Percentiles rank a stretch among this genome's conserved stretches.
These are phyloP conservation scores for Aureobasidium namibiae DNA, from an alignment of 2,329 filamentous ascomycete species.

Conservation along the genomic window DNA sequence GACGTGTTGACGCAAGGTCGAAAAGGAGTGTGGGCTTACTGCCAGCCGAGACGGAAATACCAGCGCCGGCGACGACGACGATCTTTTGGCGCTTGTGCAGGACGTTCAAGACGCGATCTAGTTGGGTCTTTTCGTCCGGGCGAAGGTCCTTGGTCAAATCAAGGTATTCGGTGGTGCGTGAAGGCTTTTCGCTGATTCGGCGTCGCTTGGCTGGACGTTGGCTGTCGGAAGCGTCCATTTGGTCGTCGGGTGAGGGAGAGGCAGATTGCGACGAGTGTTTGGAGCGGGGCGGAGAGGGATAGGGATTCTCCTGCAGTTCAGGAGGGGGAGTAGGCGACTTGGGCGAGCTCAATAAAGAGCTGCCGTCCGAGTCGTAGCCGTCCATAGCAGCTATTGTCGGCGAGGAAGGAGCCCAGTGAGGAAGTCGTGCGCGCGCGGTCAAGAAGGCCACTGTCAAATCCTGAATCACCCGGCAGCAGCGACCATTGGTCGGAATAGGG, in stretches of 20 bases:
- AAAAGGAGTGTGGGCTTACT: conserved; percentile 47
- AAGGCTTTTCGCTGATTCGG: conserved; percentile 54
- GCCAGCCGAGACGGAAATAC: conserved; percentile 92
- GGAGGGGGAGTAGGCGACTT: conserved; percentile 29
- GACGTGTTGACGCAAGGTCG: conserved; percentile 15
- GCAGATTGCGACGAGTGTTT: conserved; percentile 38
- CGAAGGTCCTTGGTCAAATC: conserved; percentile 55
- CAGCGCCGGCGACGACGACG: conserved; percentile 90
- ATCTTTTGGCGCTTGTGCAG: conserved; percentile 90
- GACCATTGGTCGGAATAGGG: not conserved
- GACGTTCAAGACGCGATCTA: conserved; percentile 64
- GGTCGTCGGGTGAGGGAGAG: conserved; percentile 37
- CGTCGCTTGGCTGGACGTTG: conserved; percentile 69
- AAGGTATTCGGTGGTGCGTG: conserved; percentile 74
- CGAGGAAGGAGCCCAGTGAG: conserved; percentile 12
- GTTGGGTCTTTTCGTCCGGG: conserved; percentile 50
- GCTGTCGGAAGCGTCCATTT: conserved; percentile 45
- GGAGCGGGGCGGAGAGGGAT: conserved; percentile 30
- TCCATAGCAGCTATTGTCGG: conserved; percentile 23
- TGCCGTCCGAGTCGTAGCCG: conserved; percentile 22
- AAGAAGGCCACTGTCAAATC: conserved; percentile 4
- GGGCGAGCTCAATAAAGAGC: conserved; percentile 34
- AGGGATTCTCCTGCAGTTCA: conserved; percentile 19
- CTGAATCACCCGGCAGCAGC: not conserved
- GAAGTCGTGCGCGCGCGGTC: conserved; percentile 4